phyloP scores from a whole-genome alignment of 2,329 filamentous ascomycete species.

The Didymosphaeria variabile region DNA sequence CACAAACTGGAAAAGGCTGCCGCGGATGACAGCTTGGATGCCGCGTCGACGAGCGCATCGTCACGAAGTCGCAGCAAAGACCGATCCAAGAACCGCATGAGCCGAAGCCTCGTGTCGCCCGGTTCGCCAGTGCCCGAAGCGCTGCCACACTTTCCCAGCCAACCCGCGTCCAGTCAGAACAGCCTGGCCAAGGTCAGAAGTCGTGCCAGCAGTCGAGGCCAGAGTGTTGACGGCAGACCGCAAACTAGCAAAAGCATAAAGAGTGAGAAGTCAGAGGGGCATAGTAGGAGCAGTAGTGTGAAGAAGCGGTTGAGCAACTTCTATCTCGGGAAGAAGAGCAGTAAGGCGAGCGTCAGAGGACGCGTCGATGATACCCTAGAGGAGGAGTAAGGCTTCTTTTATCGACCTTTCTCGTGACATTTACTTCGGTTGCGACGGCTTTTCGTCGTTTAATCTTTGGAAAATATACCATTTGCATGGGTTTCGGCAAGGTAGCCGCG shows the following conservation, averaged over 20 bases:
- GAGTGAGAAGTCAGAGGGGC: constrained; percentile 54
- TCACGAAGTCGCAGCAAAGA: constrained; percentile 48
- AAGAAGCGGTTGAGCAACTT: constrained; percentile 82
- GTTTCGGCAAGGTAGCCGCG: neutral
- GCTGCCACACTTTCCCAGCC: constrained; percentile 32
- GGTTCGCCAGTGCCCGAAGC: constrained; percentile 42
- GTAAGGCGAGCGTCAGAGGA: constrained; percentile 60
- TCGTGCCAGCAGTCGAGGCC: constrained; percentile 23
- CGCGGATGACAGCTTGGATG: constrained; percentile 32
- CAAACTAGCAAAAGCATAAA: constrained; percentile 49
- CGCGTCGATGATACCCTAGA: constrained; percentile 39
- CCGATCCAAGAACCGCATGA: constrained; percentile 35
- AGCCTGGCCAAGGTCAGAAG: constrained; percentile 28
- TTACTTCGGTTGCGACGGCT: neutral
- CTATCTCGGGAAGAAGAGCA: constrained; percentile 75
- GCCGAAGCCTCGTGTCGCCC: constrained; percentile 40
- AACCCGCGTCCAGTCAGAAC: constrained; percentile 28
- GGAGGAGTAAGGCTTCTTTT: constrained; percentile 38
- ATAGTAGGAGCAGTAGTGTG: constrained; percentile 66
- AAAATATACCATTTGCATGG: neutral
- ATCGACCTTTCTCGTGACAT: neutral
- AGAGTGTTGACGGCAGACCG: constrained; percentile 27
- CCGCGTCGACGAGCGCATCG: constrained; percentile 31
- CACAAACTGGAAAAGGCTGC: constrained; percentile 28
- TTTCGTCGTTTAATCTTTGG: constrained; percentile 16